Base-by-base conservation (phyloP, 2,329 filamentous ascomycete genomes). In the Salinomyces thailandicus region DNA sequence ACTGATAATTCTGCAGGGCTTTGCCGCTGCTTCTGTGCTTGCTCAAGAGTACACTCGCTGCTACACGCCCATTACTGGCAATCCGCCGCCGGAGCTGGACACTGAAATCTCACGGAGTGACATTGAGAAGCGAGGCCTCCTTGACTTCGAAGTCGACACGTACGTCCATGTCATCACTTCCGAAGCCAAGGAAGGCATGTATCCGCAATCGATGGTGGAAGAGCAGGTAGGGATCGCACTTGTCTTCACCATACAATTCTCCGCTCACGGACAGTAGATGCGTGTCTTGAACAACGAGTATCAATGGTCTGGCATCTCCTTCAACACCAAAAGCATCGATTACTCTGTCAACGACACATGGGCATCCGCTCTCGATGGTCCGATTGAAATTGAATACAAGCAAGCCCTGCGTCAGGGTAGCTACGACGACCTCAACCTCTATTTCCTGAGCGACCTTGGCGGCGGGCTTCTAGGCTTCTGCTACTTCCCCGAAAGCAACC, bases 371-470 rank as follows among this genome's bases (percentile, higher is more conserved):
- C 63, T 61, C 41, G 62, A 64, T 45, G 64, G 64, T 38, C 42
- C 63, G 13, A 42, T 38, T 26, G 42, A 48, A 28, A 26, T 18
- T 4, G 60, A 42, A 12, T 73, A 74, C 70, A 75, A 75, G 52
- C 51, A 54, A 22, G 52, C 62, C 3, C 63, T 76, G 5, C 68
- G 68, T 14, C 59, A 64, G 46, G 71, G 71, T 33, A 63, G 51
- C 26, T 75, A 75, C 52, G 47, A 50, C 19, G 64, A 66, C 1
- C 60, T 75, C 15, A 75, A 76, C 52, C 58, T 76, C 35, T 75
- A 74, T 55, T 75, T 73, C 57, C 67, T 72, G 47, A 69, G 67
- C 18, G 61, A 72, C 39, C 59, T 75, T 6, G 41, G 46, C 26
- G 45, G 37, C 22, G 49, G 46, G 15, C 38, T 48, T 4, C 36